Evolutionary conservation across 2,329 filamentous ascomycete species (phyloP).

Genomic region (Diplodia corticola): DNA sequence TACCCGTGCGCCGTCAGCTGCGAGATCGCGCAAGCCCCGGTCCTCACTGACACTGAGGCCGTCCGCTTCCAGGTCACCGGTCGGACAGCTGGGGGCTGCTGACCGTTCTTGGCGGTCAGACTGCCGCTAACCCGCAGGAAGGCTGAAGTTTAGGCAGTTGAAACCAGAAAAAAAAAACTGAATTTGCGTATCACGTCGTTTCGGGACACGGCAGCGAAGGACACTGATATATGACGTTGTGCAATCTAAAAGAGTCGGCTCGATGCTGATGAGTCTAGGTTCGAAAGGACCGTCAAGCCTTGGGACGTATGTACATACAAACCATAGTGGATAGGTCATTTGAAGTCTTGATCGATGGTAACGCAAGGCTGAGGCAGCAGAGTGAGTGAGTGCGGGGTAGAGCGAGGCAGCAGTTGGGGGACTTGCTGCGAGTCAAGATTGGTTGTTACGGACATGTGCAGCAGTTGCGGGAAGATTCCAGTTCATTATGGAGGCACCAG

Average conservation of each 20-base stretch:
- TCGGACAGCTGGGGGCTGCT: neutral
- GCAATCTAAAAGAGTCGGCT: neutral
- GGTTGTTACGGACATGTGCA: neutral
- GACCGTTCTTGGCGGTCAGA: conserved; percentile 9
- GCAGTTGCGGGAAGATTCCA: neutral
- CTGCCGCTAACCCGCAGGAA: neutral
- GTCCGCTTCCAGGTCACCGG: conserved; percentile 5
- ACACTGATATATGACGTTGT: neutral
- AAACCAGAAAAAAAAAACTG: neutral
- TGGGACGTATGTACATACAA: no score
- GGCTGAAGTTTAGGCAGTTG: neutral
- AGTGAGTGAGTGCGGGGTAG: neutral
- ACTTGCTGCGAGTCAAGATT: neutral
- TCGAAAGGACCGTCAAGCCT: no score
- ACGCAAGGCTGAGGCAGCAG: neutral
- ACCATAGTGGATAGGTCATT: neutral
- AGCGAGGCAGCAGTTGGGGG: neutral
- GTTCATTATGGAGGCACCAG: neutral
- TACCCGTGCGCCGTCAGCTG: neutral
- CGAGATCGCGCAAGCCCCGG: neutral
- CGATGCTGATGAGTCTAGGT: neutral
- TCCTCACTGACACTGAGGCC: neutral
- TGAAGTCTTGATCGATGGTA: neutral
- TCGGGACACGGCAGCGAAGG: neutral
- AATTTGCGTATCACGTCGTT: no score